Conservation (phyloP, 2,329 filamentous ascomycete species). For the Pyrenochaeta sp. region DNA sequence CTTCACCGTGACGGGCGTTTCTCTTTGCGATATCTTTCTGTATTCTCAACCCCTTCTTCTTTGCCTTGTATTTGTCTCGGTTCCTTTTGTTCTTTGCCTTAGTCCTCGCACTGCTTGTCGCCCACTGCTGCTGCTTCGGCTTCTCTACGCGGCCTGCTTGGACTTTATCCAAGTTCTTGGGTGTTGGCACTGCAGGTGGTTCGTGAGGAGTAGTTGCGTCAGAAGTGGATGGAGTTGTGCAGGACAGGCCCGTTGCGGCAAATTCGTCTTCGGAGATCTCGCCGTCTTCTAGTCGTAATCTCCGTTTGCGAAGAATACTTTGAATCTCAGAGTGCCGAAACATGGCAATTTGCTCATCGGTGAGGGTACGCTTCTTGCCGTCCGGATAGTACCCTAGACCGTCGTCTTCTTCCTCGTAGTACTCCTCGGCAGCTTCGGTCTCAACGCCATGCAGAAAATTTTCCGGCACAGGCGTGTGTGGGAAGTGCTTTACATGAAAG, state of each 20-base stretch:
- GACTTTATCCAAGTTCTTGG: conserved; percentile 16
- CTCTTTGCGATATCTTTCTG: conserved; percentile 21
- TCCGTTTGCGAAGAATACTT: conserved; percentile 61
- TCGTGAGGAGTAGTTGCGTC: not conserved
- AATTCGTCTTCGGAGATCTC: conserved; percentile 20
- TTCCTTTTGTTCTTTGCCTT: conserved; percentile 36
- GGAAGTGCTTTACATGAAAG: conserved; percentile 56
- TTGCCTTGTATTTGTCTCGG: conserved; percentile 33
- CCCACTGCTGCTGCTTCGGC: conserved; percentile 37
- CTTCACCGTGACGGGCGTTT: conserved; percentile 11
- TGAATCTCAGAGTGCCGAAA: conserved; percentile 91
- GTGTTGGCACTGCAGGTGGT: not conserved
- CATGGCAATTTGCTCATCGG: conserved; percentile 88
- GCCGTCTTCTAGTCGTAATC: conserved; percentile 29
- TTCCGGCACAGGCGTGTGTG: conserved; percentile 46
- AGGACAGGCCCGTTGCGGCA: not conserved
- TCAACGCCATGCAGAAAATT: conserved; percentile 39
- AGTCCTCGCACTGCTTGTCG: conserved; percentile 31
- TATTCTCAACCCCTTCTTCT: conserved; percentile 23
- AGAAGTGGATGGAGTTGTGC: conserved; percentile 1
- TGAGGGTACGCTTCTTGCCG: conserved; percentile 86
- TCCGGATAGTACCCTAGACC: conserved; percentile 85
- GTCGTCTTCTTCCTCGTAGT: conserved; percentile 63
- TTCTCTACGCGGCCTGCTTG: conserved; percentile 23
- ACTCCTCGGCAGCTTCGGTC: conserved; percentile 41